Evolutionary conservation across 2,329 filamentous ascomycete species (phyloP), one percentile per base, ranked within the genome.

Genomic region (Hortaea sp.): DNA sequence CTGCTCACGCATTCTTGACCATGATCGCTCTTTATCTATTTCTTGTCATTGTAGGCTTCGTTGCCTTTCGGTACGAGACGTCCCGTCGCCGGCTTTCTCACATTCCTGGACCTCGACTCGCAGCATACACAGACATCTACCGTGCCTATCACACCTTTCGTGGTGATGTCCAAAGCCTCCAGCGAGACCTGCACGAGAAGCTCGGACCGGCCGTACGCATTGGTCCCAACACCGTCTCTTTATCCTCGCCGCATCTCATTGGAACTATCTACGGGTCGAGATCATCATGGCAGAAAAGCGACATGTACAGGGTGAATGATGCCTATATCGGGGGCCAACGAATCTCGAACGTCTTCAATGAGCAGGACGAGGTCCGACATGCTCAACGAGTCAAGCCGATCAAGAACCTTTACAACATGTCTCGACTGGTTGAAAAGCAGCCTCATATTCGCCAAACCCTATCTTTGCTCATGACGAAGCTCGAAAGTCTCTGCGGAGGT

Each of bases 221-320:
- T 54, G 80, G 84, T 55, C 85, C 85, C 0, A 78, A 84, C 53
- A 84, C 88, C 54, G 71, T 88, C 54, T 85, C 81, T 49, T 69
- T 88, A 42, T 80, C 78, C 46, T 82, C 88, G 56, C 80, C 81
- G 32, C 71, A 69, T 7, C 82, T 81, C 4, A 85, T 89, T 42
- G 38, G 35, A 3, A 41, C 35, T 13, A 49, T 54, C 31, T 53
- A 47, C 13, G 40, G 39, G 6, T 43, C 38, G 4, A 44, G 41
- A 32, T 47, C n/a, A 39, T 53, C 54, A 2, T 43, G 48, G 48
- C 12, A 32, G 20, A 44, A 45, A 9, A 45, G 39, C 10, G 42
- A 42, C 4, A 46, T 42, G 29, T 45, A 50, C 34, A 29, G 12
- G 29, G 37, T 38, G 12, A 45, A 39, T 20, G 43, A 45, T 41